phyloP scores from a whole-genome alignment of 176 grass and related monocot species.

The Phragmites australis region DNA sequence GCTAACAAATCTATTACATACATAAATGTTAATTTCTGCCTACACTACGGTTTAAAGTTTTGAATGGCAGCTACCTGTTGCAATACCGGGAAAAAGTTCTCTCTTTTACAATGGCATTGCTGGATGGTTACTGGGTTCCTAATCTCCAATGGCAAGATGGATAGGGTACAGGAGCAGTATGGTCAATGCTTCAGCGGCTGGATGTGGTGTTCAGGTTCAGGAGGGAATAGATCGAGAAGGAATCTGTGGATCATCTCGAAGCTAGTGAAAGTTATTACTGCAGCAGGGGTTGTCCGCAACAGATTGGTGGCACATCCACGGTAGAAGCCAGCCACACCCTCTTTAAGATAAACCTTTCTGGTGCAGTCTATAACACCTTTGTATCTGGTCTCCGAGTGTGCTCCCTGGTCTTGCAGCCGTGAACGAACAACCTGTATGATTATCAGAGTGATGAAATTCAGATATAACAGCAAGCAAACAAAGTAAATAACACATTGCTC shows the following conservation, averaged over 20 bases:
- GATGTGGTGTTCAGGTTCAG: slow-evolving; percentile 56
- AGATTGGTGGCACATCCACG: slow-evolving; percentile 91
- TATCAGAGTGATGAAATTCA: slow-evolving; percentile 11
- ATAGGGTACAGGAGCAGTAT: slow-evolving; percentile 28
- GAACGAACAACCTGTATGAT: slow-evolving; percentile 81
- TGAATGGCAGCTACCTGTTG: slow-evolving; percentile 44
- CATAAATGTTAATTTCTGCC: slow-evolving; percentile 44
- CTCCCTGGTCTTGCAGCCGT: slow-evolving; percentile 88
- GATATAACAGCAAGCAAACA: slow-evolving; percentile 4
- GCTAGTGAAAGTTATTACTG: slow-evolving; percentile 97
- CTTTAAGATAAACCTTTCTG: slow-evolving; percentile 69
- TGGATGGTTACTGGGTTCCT: slow-evolving; percentile 36
- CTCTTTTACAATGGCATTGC: slow-evolving; percentile 20
- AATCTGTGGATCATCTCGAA: slow-evolving; percentile 98
- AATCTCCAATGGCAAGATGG: slow-evolving; percentile 25
- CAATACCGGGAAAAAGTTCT: slow-evolving; percentile 10
- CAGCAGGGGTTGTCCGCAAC: slow-evolving; percentile 88
- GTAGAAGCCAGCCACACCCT: slow-evolving; percentile 85
- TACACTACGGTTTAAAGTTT: slow-evolving; percentile 48
- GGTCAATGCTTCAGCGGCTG: slow-evolving; percentile 65
- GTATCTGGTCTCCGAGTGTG: slow-evolving; percentile 58
- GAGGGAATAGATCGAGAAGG: slow-evolving; percentile 54
- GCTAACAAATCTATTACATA: slow-evolving; percentile 45
- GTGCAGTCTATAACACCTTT: slow-evolving; percentile 80
- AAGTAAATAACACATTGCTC: not conserved